Base-by-base conservation (phyloP, 805 yeast species). In the Scheffersomyces ergatensis region DNA sequence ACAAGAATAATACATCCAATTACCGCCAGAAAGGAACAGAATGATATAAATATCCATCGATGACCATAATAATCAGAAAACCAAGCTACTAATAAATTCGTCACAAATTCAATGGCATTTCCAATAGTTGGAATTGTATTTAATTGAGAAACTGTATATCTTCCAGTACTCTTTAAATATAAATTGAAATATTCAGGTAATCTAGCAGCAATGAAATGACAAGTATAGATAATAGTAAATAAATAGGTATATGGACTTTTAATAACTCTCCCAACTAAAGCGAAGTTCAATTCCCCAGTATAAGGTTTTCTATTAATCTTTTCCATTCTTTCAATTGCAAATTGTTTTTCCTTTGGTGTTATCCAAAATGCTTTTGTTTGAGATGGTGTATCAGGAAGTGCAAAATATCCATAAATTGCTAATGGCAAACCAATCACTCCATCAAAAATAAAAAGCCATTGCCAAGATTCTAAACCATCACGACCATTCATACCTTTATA, bases 331-430 rank as follows among this genome's bases (percentile, higher is more conserved):
- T 35, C 21, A 19, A 29, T 26, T 7, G 39, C 39, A 14, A 36
- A 20, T 27, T 35, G 15, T 24, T 26, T 25, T 11, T 34, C 38
- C n/a, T 15, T 11, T 23, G n/a, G 35, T 19, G n/a, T 35, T 17
- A 35, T 15, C 38, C 38, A 35, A 13, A 25, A 25, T 6, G 38
- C 25, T 23, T 23, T 23, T 23, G 25, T 23, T 23, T 23, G 25
- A 19, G n/a, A 20, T 8, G 68, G 65, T 4, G 54, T 47, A 33
- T 78, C 82, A 4, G 83, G 83, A 37, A 77, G 65, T 3, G 67
- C 55, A 39, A 70, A 63, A 44, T 65, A 65, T 0, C 74, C 74
- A 9, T 53, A 31, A 3, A 68, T 13, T 0, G 73, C 75, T 14
- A 67, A 57, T 3, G 62, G 65, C 15, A 67, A 48, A 3, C 66